Evolutionary conservation across 176 grass and related monocot species (phyloP), one percentile per base, ranked within the genome.

Genomic region (Carex kokanica): DNA sequence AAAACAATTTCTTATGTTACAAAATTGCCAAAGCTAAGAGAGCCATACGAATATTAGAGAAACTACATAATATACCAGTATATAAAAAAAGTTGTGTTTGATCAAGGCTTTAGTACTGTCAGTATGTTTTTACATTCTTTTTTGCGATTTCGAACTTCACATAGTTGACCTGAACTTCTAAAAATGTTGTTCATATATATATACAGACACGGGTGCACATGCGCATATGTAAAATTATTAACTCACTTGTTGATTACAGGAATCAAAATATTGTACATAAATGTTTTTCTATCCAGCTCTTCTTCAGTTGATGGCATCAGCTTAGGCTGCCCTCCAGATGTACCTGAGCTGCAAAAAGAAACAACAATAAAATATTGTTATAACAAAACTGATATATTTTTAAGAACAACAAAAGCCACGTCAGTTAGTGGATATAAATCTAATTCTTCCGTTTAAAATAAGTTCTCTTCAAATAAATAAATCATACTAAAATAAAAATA

Each of bases 291-390:
- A 31, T 95, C 93, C 5, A 95, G 85, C 68, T 95, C 93, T 58
- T 92, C 93, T 68, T 84, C 86, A 8, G 90, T 95, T 1, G 93
- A 85, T 24, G 93, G 93, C 93, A 95, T 95, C 86, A 95, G 81
- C 81, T 90, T 95, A 18, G 93, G 90, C 73, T 92, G 86, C 3
- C 93, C 93, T 16, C 93, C 90, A 0, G 90, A 95, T n/a, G 93
- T 92, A 55, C 93, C 93, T 38, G 93, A 95, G 84, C 93, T 94
- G 83, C 41, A 31, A n/a, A 29, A 18, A 58, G n/a, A 17, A 24
- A 54, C 25, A 64, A 29, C 0, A 81, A 85, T 52, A 14, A 24
- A 45, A 45, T 65, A 51, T 3, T 2, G 65, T 66, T 58, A 79
- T 7, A 21, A 52, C 1, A 11, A 52, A 18, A 18, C 21, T 52